Evolutionary conservation across 345 rosid genomes (phyloP), one percentile per base, ranked within the genome.

Genomic region (Moringa oleifera): DNA sequence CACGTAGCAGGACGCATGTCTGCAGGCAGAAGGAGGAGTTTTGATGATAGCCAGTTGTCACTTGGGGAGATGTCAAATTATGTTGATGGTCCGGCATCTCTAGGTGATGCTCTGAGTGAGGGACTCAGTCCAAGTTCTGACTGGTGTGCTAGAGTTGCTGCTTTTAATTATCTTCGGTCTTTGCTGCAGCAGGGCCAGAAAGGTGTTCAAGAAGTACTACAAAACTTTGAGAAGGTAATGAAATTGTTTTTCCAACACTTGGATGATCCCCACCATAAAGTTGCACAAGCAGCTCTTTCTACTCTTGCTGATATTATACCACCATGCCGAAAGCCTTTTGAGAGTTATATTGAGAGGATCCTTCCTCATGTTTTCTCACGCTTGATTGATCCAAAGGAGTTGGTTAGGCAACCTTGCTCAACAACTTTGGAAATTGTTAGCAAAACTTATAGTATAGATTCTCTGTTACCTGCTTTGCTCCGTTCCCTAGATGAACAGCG

Each of bases 221-320:
- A 90, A 78, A 88, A 72, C 74, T 90, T 94, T 33, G 99, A 94
- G 85, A 94, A 90, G 78, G 96, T 94, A 66, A 94, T 94, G 99
- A 94, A 94, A 79, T 81, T 94, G 52, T 94, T 90, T 76, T 90
- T 94, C 76, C 95, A 87, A 80, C 97, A 94, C 71, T 78, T 94
- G 75, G 96, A 94, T 79, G 99, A 94, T 79, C 99, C 99, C 51
- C 99, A 94, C 78, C 99, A 90, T 81, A 94, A 94, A 78, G 99
- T 90, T 58, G 99, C 99, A 22, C 99, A 94, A 78, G 99, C 99
- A 73, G 97, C 99, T 73, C 84, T 94, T 55, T 86, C 97, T 33
- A 84, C 97, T 22, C 95, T 94, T 18, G 95, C 97, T 21, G 97
- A 90, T 75, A 82, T 94, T 65, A 86, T 94, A 71, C 93, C 97